Conservation (phyloP, 768 basidiomycete genomes). For the Mycena crocata region DNA sequence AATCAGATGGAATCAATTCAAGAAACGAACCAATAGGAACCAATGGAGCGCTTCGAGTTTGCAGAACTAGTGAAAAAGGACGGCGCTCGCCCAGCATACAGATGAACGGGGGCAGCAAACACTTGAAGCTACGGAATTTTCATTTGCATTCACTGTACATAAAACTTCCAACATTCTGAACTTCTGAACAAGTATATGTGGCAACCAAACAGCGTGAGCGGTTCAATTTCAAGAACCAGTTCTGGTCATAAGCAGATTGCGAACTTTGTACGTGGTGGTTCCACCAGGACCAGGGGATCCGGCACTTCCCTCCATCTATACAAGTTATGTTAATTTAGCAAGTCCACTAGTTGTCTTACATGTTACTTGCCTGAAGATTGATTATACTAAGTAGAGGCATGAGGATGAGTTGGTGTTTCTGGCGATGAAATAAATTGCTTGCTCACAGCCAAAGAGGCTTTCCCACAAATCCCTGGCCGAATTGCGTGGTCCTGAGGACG, state of each 20-base stretch:
- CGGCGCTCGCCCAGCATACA: too few relatives aligned
- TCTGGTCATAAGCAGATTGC: constrained; percentile 54
- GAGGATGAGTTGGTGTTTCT: too few relatives aligned
- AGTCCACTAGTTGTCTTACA: background rate
- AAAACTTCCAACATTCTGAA: too few relatives aligned
- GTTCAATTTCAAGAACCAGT: constrained; percentile 41
- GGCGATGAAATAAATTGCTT: background rate
- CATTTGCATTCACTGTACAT: too few relatives aligned
- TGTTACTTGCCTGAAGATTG: constrained; percentile 49
- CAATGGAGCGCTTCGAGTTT: too few relatives aligned
- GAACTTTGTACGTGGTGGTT: constrained; percentile 54
- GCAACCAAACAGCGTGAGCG: too few relatives aligned
- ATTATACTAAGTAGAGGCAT: constrained; percentile 48
- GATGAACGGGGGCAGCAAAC: too few relatives aligned
- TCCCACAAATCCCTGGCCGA: constrained; percentile 53
- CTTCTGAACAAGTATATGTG: too few relatives aligned
- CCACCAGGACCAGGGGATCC: constrained; percentile 56
- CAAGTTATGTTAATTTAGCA: background rate
- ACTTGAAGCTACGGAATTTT: too few relatives aligned
- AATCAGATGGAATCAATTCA: too few relatives aligned
- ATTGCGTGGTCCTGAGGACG: constrained; percentile 50
- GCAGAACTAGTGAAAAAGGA: too few relatives aligned
- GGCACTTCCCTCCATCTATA: constrained; percentile 60
- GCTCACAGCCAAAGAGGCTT: constrained; percentile 56
- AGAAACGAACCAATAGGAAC: too few relatives aligned